Base-by-base conservation (phyloP, 257 asterid species). In the Solanum pinnatisectum region DNA sequence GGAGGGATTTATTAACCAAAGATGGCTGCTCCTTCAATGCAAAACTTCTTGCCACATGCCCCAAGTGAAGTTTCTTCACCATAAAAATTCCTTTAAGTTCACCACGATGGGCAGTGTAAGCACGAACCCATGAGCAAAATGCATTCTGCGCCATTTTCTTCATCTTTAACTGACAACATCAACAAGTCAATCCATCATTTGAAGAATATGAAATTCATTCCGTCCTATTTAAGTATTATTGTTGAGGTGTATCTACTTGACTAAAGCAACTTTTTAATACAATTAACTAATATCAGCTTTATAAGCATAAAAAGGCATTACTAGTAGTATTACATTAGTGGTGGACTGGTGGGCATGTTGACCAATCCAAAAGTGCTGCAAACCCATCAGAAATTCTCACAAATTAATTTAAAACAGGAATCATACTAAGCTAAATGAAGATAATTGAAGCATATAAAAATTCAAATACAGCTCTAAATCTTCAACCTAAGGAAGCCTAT, bases 101-200 rank as follows among this genome's bases (percentile, higher is more conserved):
- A n/a, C 98, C 98, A 11, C 96, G 97, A 88, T 97, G 99, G 86
- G 98, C 98, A 46, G 98, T 93, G 74, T 97, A 96, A 16, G 98
- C 98, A 82, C 98, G 96, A 22, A 94, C 96, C 98, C 98, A 97
- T 4, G 98, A 93, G 90, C 95, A 93, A 88, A 97, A 97, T 44
- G 98, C 98, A 72, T 93, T 93, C 90, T 91, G 90, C 35, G 96
- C 98, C 90, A 95, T 88, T 87, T 90, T 93, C 89, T 88, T 91
- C 88, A 94, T 36, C 84, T 84, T 91, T 37, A 94, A 89, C 99
- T 97, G 95, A 84, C 73, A 83, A 87, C 25, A 92, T 42, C 37
- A 84, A 86, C 32, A 37, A 84, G 85, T 76, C 33, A 73, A 89
- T 23, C 83, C 70, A 49, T 49, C 44, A 82, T 3, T 49, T 49